Conservation (phyloP, 257 asterid species). For the Cruciata laevipes region DNA sequence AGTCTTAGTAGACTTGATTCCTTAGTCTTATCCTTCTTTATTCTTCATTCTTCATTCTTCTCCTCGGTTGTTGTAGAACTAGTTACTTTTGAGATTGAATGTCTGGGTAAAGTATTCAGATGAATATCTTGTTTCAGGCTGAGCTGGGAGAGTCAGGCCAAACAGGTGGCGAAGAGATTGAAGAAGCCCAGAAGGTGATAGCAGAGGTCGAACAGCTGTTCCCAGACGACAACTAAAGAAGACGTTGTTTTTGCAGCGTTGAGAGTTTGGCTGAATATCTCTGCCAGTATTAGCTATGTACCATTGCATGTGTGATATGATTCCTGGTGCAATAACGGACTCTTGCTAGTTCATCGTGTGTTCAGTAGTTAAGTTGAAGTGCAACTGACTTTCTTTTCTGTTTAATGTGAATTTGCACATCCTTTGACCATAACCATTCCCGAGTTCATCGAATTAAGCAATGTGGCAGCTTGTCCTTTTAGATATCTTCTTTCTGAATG, state of each 20-base stretch:
- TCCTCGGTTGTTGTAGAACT: neutral
- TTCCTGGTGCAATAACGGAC: neutral
- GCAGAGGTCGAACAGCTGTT: slow-evolving; percentile 50
- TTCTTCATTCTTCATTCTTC: neutral
- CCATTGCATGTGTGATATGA: neutral
- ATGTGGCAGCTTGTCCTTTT: neutral
- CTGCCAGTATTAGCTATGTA: neutral
- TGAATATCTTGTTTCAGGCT: slow-evolving; percentile 34
- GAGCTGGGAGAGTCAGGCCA: slow-evolving; percentile 62
- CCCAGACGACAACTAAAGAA: slow-evolving; percentile 34
- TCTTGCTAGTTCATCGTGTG: too few relatives aligned
- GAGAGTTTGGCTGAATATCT: neutral
- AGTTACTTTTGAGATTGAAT: neutral
- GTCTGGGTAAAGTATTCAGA: neutral
- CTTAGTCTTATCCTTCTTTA: neutral
- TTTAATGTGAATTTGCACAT: neutral
- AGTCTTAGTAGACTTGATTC: neutral
- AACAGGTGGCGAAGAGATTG: slow-evolving; percentile 59
- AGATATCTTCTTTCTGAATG: neutral
- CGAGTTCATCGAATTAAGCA: neutral
- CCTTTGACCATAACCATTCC: too few relatives aligned
- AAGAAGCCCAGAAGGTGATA: slow-evolving; percentile 58
- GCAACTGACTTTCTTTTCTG: neutral
- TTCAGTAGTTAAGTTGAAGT: neutral
- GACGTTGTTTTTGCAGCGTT: neutral